These are phyloP conservation scores for Trypethelium eluteriae DNA, from an alignment of 495 filamentous ascomycete species.

Conservation along the genomic window DNA sequence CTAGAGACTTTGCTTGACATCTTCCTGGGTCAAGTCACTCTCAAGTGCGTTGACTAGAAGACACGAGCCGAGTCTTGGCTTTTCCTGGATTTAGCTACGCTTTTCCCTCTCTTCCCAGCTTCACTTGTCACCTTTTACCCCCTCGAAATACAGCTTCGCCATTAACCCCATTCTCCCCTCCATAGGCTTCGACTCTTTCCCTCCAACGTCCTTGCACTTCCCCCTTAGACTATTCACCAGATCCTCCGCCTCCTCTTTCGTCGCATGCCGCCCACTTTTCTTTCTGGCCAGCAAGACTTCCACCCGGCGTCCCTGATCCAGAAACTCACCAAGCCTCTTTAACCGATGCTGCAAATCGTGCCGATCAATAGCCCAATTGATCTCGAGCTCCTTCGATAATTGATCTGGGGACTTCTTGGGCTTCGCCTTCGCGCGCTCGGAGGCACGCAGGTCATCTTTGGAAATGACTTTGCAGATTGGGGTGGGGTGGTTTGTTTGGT, in stretches of 20 bases:
- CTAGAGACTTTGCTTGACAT: not conserved
- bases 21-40: not conserved
- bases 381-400: constrained; percentile 60
- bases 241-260: constrained; percentile 24
- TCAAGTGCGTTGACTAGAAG: not conserved
- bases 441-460: constrained; percentile 39
- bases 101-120: no score
- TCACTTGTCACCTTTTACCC: not conserved
- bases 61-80: no score
- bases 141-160: constrained; percentile 30
- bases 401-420: constrained; percentile 18
- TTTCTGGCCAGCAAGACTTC: constrained; percentile 34
- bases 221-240: constrained; percentile 26
- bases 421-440: constrained; percentile 35
- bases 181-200: constrained; percentile 25
- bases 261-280: constrained; percentile 31
- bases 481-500: constrained; percentile 32
- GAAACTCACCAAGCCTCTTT: constrained; percentile 28
- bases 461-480: constrained; percentile 64
- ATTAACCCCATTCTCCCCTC: constrained; percentile 32
- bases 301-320: constrained; percentile 34
- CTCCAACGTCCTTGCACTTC: constrained; percentile 23
- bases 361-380: constrained; percentile 72
- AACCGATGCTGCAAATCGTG: constrained; percentile 33
- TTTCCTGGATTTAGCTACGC: no score